Evolutionary conservation across 768 basidiomycete species (phyloP).

Genomic region (Agrocybe praecox): DNA sequence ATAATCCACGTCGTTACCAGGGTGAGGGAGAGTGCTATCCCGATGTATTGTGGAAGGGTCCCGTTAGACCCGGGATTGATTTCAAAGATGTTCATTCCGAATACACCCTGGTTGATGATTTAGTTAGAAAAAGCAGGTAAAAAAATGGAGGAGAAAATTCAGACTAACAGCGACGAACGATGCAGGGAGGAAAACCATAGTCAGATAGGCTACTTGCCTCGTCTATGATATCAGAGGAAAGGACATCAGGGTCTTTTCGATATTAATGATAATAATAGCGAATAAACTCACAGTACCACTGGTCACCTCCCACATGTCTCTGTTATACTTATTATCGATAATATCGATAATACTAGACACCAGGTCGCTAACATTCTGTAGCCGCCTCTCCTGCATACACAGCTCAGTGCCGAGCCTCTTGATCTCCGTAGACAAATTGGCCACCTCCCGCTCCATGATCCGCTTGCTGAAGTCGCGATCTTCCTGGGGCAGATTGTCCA

Average conservation of each 20-base stretch:
- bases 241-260: not conserved
- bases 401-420: conserved; percentile 42
- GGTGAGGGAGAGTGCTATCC: conserved; percentile 46
- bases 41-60: conserved; percentile 44
- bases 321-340: conserved; percentile 49
- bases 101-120: conserved; percentile 41
- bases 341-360: conserved; percentile 65
- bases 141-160: not conserved
- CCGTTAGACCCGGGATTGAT: conserved; percentile 35
- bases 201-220: conserved; percentile 63
- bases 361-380: conserved; percentile 59
- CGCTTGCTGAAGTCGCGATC: conserved; percentile 34
- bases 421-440: conserved; percentile 52
- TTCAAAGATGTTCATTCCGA: conserved; percentile 61
- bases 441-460: conserved; percentile 49
- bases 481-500: conserved; percentile 35
- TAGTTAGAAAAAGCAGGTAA: not conserved
- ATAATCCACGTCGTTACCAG: conserved; percentile 52
- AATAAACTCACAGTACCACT: conserved; percentile 42
- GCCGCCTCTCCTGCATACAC: conserved; percentile 47
- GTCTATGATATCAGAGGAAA: conserved; percentile 32
- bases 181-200: conserved; percentile 64
- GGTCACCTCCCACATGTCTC: conserved; percentile 58
- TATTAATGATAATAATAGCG: conserved; percentile 17
- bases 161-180: conserved; percentile 48